These are phyloP conservation scores for Dissophora globulifera DNA, from an alignment of 192 early-diverging fungal species.

Conservation along the genomic window DNA sequence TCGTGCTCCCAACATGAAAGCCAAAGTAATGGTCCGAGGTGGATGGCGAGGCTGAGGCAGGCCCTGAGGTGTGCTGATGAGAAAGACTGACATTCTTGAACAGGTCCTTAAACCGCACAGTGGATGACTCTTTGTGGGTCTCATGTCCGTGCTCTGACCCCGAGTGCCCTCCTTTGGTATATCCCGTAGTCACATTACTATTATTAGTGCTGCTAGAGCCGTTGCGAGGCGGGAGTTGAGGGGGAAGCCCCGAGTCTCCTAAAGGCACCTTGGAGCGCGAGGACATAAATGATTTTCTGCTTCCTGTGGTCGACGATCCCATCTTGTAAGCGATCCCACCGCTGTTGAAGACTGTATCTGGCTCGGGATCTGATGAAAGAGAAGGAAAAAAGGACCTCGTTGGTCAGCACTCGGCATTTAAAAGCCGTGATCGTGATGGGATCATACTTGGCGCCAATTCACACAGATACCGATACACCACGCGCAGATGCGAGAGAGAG, in stretches of 20 bases:
- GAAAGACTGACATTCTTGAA: slow-evolving; percentile 40
- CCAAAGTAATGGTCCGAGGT: slow-evolving; percentile 4
- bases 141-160: slow-evolving; percentile 26
- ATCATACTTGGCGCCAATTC: too few species aligned
- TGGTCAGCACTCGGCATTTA: too few species aligned
- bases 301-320: not conserved
- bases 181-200: not conserved
- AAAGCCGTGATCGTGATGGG: too few species aligned
- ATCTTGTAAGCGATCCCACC: slow-evolving; percentile 25
- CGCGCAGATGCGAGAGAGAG: too few species aligned
- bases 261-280: not conserved
- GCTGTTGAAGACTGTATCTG: slow-evolving; percentile 18
- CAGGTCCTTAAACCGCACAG: slow-evolving; percentile 26
- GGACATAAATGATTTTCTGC: not conserved
- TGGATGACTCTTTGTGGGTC: slow-evolving; percentile 28
- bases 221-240: slow-evolving; percentile 24
- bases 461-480: too few species aligned
- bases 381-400: too few species aligned
- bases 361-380: slow-evolving; percentile 17
- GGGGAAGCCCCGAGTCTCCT: slow-evolving; percentile 17
- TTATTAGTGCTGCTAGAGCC: slow-evolving; percentile 1
- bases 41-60: not conserved
- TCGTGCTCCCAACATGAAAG: not conserved
- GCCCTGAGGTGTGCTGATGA: slow-evolving; percentile 7
- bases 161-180: not conserved